Percentiles rank a stretch among this genome's conserved stretches.
Evolutionary conservation across 176 grass and related monocot species (phyloP).

Genomic region (Aegilops tauschii): DNA sequence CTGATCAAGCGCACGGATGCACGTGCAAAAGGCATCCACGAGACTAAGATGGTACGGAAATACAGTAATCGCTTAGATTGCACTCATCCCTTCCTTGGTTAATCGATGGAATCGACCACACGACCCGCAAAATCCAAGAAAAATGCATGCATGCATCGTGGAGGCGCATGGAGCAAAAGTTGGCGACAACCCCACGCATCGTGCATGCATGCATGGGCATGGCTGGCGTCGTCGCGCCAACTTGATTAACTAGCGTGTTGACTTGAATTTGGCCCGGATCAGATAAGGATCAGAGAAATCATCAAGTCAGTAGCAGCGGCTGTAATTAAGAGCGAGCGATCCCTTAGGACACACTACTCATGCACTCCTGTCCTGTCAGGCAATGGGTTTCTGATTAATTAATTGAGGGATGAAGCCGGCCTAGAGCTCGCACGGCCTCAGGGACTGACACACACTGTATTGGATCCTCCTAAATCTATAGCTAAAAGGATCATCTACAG

Average conservation of each 20-base stretch:
- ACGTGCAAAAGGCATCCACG: neutral
- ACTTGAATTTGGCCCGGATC: neutral
- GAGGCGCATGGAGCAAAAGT: neutral
- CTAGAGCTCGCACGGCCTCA: neutral
- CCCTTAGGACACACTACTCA: constrained; percentile 27
- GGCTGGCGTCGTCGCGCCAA: too few relatives aligned
- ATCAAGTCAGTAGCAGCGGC: neutral
- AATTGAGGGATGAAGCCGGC: neutral
- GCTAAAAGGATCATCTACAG: neutral
- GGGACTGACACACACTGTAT: neutral
- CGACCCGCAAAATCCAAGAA: neutral
- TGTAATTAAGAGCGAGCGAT: neutral
- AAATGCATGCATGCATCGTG: neutral
- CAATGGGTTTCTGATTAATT: constrained; percentile 11
- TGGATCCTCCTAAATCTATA: neutral
- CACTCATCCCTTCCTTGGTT: neutral
- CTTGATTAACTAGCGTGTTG: neutral
- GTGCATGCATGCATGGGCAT: neutral
- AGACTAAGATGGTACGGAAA: constrained; percentile 22
- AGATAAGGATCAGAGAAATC: constrained; percentile 6
- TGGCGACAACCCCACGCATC: constrained; percentile 31
- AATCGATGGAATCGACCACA: neutral
- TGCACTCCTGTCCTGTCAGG: neutral
- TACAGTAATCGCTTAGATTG: constrained; percentile 10
- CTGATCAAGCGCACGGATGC: neutral